Evolutionary conservation across 345 rosid species (phyloP).

Genomic region (Toxicodendron radicans): DNA sequence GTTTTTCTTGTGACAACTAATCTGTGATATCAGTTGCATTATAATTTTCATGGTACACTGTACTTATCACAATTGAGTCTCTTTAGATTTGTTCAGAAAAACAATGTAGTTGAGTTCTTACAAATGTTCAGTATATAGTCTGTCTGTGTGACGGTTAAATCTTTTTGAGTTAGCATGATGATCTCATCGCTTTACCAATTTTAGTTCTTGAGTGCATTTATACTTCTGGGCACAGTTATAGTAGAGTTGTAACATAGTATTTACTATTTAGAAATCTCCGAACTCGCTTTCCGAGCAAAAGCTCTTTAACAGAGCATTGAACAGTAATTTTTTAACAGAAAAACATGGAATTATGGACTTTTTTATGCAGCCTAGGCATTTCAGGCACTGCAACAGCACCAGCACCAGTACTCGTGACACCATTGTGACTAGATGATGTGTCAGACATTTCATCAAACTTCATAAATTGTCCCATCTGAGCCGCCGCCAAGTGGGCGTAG

Average conservation of each 20-base stretch:
- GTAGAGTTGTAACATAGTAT: too few relatives aligned
- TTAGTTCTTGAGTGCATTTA: too few relatives aligned
- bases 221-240: too few relatives aligned
- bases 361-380: conserved; percentile 26
- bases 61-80: conserved; percentile 4
- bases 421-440: conserved; percentile 26
- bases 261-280: too few relatives aligned
- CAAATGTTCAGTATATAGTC: conserved; percentile 18
- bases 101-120: conserved; percentile 13
- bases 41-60: conserved; percentile 10
- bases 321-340: conserved; percentile 26
- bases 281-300: too few relatives aligned
- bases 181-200: neutral
- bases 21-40: conserved; percentile 14
- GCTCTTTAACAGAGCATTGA: too few relatives aligned
- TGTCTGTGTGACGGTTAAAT: neutral
- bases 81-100: neutral
- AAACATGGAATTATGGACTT: conserved; percentile 34
- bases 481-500: conserved; percentile 28
- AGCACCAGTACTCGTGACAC: conserved; percentile 18
- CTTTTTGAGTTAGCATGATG: neutral
- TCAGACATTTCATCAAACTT: conserved; percentile 27
- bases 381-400: conserved; percentile 26
- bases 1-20: neutral
- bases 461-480: conserved; percentile 27